Evolutionary conservation across 345 rosid genomes (phyloP), one percentile per base, ranked within the genome.

Genomic region (Passiflora organensis): DNA sequence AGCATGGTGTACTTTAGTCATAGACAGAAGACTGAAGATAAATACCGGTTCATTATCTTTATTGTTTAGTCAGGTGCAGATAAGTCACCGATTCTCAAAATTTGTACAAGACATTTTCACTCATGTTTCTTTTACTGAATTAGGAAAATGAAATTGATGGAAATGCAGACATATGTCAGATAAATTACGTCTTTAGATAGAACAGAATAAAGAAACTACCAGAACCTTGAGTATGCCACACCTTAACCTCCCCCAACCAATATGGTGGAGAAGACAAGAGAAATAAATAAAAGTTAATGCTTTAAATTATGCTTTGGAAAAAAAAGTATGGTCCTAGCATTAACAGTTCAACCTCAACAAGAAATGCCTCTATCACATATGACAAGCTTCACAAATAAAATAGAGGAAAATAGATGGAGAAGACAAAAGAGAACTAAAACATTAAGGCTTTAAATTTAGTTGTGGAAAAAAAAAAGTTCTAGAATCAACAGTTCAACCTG

Each of bases 311-410:
- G 22, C 12, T 38, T 21, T 1, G 4, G 21, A 21, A 48, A 21
- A 13, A 23, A 59, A 1, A 13, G 10, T 44, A 2, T 36, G 15
- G 36, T n/a, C 9, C 15, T 21, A 41, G 38, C 41, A 24, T 48
- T 53, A 43, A 45, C 53, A 32, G 34, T 28, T 25, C 23, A 51
- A 89, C 96, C 94, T 81, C 51, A 76, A 74, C 89, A 55, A 93
- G 96, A 41, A 95, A 97, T 68, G 99, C 99, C 50, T 89, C 97
- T n/a, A n/a, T n/a, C n/a, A n/a, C n/a, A n/a, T n/a, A n/a, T n/a
- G n/a, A n/a, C n/a, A n/a, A n/a, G n/a, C n/a, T n/a, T n/a, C n/a
- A n/a, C n/a, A n/a, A n/a, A n/a, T n/a, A n/a, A n/a, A n/a, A n/a
- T n/a, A n/a, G n/a, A n/a, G n/a, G n/a, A n/a, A n/a, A n/a, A n/a